A percentile compares a stretch with the other conserved stretches of the same genome.
phyloP scores from a whole-genome alignment of 495 filamentous ascomycete species.

The Tuber umbilicatum region DNA sequence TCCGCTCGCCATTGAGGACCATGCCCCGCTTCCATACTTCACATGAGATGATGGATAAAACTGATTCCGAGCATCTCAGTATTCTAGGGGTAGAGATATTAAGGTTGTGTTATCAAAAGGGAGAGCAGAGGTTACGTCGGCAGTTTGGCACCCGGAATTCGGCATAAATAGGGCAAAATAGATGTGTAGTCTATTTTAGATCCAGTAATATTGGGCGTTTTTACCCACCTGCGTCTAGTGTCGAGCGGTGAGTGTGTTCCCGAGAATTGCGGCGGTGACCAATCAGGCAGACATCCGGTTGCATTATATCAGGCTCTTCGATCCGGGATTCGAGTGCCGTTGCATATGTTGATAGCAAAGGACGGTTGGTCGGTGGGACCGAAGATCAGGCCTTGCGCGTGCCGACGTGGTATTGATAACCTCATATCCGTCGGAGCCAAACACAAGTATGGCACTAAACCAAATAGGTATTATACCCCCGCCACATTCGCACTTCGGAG shows the following conservation, averaged over 20 bases:
- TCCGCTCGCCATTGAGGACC: neutral
- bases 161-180: neutral
- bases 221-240: neutral
- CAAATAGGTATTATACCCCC: neutral
- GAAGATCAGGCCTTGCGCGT: neutral
- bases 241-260: neutral
- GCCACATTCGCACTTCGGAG: neutral
- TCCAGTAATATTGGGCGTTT: neutral
- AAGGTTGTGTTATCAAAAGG: neutral
- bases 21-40: neutral
- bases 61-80: neutral
- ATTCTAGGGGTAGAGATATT: neutral
- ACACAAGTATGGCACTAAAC: neutral
- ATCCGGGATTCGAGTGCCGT: neutral
- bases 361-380: neutral
- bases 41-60: neutral
- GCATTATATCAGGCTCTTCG: neutral
- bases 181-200: neutral
- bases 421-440: neutral
- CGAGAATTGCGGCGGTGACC: neutral
- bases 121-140: neutral
- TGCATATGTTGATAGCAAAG: neutral
- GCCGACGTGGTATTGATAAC: neutral
- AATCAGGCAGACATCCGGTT: neutral
- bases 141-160: neutral